These are phyloP conservation scores for Fusarium nurragi DNA, from an alignment of 2,329 filamentous ascomycete species.

Conservation along the genomic window DNA sequence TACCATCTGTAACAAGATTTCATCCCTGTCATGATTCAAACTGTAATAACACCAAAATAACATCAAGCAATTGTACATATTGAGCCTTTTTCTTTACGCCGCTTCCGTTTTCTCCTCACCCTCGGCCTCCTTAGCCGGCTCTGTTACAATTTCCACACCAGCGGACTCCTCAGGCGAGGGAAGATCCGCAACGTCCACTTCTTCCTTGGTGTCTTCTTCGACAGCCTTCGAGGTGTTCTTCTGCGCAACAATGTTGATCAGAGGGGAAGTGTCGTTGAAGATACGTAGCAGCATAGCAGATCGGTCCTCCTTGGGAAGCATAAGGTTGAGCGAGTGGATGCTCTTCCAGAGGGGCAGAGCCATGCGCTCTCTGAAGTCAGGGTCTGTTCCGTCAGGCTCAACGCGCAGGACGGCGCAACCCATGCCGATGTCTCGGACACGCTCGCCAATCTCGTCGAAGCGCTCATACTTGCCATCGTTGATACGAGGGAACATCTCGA, in stretches of 20 bases:
- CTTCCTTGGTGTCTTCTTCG: conserved; percentile 48
- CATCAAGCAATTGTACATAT: conserved; percentile 34
- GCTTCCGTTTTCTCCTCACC: conserved; percentile 24
- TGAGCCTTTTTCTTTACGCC: conserved; percentile 26
- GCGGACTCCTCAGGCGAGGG: conserved; percentile 48
- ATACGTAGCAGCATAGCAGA: conserved; percentile 90
- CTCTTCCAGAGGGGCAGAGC: conserved; percentile 95
- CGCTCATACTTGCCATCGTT: conserved; percentile 76
- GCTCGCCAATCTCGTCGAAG: conserved; percentile 88
- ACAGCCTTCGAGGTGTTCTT: conserved; percentile 54
- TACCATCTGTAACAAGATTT: conserved; percentile 35
- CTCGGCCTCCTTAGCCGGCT: conserved; percentile 16
- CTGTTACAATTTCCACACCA: conserved; percentile 3
- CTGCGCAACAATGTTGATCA: conserved; percentile 75
- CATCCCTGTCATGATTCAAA: conserved; percentile 30
- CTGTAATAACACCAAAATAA: conserved; percentile 38
- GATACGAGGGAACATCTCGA: conserved; percentile 97
- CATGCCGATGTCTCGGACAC: conserved; percentile 81
- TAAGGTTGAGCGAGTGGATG: conserved; percentile 89
- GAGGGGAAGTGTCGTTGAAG: conserved; percentile 87
- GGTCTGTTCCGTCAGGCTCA: conserved; percentile 74
- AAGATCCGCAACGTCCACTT: conserved; percentile 50
- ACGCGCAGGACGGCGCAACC: conserved; percentile 92
- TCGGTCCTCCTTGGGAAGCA: conserved; percentile 97
- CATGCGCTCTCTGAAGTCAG: conserved; percentile 76